phyloP scores from a whole-genome alignment of 1,284 basidiomycete genomes.

The Anthracocystis panici-leucophaei region DNA sequence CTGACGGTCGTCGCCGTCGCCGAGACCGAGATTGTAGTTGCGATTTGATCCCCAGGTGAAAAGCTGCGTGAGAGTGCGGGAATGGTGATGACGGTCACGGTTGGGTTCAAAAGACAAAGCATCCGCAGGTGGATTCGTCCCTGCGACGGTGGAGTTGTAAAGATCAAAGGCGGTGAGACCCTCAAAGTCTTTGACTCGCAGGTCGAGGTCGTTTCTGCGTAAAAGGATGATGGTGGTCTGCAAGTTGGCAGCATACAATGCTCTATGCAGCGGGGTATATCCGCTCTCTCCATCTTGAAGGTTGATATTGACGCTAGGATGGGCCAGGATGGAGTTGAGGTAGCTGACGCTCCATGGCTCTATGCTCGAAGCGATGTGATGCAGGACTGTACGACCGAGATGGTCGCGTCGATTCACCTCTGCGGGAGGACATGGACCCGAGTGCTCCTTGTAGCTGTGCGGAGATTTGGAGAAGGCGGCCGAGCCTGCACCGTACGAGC shows the following conservation, averaged over 20 bases:
- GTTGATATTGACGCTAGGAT: conserved; percentile 85
- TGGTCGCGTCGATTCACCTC: conserved; percentile 82
- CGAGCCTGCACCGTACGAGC: conserved; percentile 15
- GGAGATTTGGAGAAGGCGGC: conserved; percentile 43
- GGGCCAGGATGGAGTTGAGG: conserved; percentile 81
- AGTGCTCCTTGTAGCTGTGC: conserved; percentile 35
- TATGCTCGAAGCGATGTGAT: conserved; percentile 79
- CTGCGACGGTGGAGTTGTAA: conserved; percentile 76
- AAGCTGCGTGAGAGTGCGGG: conserved; percentile 73
- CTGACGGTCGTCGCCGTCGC: conserved; percentile 81
- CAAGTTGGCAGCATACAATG: conserved; percentile 88
- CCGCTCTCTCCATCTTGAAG: conserved; percentile 76
- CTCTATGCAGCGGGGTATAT: conserved; percentile 92
- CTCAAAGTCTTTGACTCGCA: conserved; percentile 83
- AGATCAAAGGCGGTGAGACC: conserved; percentile 94
- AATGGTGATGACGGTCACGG: conserved; percentile 31
- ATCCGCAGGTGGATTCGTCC: conserved; percentile 57
- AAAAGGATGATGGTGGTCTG: conserved; percentile 81
- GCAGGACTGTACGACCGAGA: conserved; percentile 83
- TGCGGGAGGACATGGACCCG: conserved; percentile 61
- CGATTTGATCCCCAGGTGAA: conserved; percentile 92
- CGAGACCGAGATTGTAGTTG: conserved; percentile 78
- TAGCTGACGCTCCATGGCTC: conserved; percentile 79
- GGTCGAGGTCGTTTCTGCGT: conserved; percentile 81
- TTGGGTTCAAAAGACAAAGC: conserved; percentile 28